Conservation (phyloP, 805 yeast genomes). For the Blastobotrys chiropterorum region DNA sequence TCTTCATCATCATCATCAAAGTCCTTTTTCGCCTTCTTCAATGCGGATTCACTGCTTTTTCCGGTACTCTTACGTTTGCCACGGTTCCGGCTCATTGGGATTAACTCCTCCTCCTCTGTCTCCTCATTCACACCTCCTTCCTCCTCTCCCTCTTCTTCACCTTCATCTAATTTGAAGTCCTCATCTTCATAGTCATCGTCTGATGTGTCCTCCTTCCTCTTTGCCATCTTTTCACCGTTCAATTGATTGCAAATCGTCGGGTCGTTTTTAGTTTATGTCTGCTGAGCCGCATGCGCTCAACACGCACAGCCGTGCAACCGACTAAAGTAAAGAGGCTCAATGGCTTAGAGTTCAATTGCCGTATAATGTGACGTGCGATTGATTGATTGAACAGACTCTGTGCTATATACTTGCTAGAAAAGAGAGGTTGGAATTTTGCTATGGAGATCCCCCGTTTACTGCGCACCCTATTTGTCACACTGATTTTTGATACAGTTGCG, state of each 20-base stretch:
- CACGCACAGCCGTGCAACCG: no score
- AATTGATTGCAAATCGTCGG: neutral
- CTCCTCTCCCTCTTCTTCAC: neutral
- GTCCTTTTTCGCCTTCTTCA: neutral
- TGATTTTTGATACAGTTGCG: neutral
- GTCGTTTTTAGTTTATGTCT: no score
- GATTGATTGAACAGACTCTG: no score
- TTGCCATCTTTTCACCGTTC: neutral
- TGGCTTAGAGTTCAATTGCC: neutral
- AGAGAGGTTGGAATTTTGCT: neutral
- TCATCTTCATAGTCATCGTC: neutral
- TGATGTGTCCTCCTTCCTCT: neutral
- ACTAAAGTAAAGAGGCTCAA: no score
- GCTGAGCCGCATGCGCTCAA: no score
- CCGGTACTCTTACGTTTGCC: neutral
- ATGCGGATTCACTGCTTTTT: neutral
- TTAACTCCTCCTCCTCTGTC: neutral
- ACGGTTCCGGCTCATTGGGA: neutral
- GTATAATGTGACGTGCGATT: neutral
- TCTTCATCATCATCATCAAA: neutral
- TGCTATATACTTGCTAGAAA: neutral
- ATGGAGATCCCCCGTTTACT: neutral
- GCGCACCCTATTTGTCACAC: neutral
- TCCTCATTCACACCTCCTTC: conserved; percentile 3
- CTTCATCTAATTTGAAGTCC: neutral